A percentile compares a stretch with the other conserved stretches of the same genome.
Conservation (phyloP, 257 asterid genomes). For the Przewalskia tangutica region DNA sequence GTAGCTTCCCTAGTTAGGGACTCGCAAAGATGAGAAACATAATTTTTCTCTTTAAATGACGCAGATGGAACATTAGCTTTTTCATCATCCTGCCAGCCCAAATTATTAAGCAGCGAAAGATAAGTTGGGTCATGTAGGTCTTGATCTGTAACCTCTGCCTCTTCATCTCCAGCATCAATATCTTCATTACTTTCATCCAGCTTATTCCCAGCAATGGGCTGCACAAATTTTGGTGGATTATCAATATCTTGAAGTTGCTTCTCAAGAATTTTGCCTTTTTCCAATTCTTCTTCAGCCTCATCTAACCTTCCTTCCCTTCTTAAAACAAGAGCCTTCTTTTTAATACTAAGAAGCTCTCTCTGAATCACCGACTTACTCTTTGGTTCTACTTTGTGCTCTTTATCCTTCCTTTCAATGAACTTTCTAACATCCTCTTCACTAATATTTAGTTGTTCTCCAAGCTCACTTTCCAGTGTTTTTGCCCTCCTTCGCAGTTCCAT, state of each 20-base stretch:
- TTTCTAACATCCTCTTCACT: slow-evolving; percentile 12
- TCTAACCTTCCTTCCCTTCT: slow-evolving; percentile 73
- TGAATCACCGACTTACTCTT: slow-evolving; percentile 69
- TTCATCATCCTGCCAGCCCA: slow-evolving; percentile 84
- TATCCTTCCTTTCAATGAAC: slow-evolving; percentile 6
- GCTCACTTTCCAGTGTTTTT: slow-evolving; percentile 52
- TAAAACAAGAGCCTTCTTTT: slow-evolving; percentile 73
- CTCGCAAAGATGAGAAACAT: slow-evolving; percentile 7
- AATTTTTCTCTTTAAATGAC: slow-evolving; percentile 11
- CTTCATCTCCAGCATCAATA: slow-evolving; percentile 35
- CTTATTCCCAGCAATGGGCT: slow-evolving; percentile 19
- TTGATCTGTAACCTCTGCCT: slow-evolving; percentile 64
- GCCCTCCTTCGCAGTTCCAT: slow-evolving; percentile 60
- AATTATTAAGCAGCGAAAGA: slow-evolving; percentile 62
- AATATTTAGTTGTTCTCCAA: slow-evolving; percentile 16
- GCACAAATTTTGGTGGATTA: slow-evolving; percentile 29
- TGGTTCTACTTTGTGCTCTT: slow-evolving; percentile 22
- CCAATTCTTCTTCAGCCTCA: slow-evolving; percentile 80
- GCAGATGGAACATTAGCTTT: slow-evolving; percentile 15
- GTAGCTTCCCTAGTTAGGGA: slow-evolving; percentile 20
- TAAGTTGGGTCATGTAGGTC: slow-evolving; percentile 79
- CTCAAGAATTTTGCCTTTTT: slow-evolving; percentile 76
- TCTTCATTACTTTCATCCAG: slow-evolving; percentile 9
- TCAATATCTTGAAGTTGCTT: slow-evolving; percentile 80
- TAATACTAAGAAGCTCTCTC: slow-evolving; percentile 73